Base-by-base conservation (phyloP, 2,329 filamentous ascomycete genomes). In the Monosporascus sp. region DNA sequence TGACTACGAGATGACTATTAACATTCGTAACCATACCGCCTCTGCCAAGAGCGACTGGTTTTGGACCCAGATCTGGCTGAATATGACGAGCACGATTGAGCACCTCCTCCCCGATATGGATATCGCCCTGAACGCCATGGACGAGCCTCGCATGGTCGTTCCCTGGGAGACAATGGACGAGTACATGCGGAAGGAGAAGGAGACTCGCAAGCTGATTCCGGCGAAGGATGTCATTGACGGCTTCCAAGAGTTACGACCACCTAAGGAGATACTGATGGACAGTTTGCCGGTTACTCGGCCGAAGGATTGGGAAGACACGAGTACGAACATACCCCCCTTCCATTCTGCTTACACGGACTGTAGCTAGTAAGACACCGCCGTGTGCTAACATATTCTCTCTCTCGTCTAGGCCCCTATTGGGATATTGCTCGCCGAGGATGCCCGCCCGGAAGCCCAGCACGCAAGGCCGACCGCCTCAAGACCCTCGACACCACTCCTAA, bases 91-190 rank as follows among this genome's bases (percentile, higher is more conserved):
- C 53, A 74, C 75, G 0, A 74, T 84, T n/a, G 74, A 79, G 57
- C 69, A 78, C 40, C 55, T 80, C 51, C 70, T 88, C 17, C 85
- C 85, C 2, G 84, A 88, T 60, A 84, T 88, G 79, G 84, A 87
- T 55, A 76, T 88, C 54, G 78, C 85, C 0, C 74, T 87, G 55
- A 88, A 88, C 58, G 74, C 79, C 35, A 82, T 87, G 77, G 85
- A 88, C 60, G 84, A 88, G 63, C 85, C 85, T 40, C 75, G 85
- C 26, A 63, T 88, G 8, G 77, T 87, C 14, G 80, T 82, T 2
- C 78, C 84, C 3, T 86, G 79, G 76, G 84, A 88, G 62, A 77
- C 82, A 6, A 78, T 88, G 49, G 70, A 80, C 26, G 66, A 67
- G 1, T 76, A 79, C 52, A 75, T 88, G 69, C 65, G 72, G 46